phyloP scores from a whole-genome alignment of 306 rosid species.

The Prunus mongolica region DNA sequence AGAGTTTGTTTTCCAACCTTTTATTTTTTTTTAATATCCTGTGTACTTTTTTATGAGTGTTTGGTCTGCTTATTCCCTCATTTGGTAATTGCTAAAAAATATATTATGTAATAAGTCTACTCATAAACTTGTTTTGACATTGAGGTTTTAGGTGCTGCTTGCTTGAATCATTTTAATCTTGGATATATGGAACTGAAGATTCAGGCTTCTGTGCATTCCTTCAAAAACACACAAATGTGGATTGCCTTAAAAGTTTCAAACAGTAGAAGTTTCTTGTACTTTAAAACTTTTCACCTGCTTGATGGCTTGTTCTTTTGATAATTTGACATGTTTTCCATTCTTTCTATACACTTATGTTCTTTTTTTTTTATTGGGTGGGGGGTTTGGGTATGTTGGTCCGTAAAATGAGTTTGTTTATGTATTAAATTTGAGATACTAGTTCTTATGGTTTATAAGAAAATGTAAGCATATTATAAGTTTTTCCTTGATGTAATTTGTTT shows the following conservation, averaged over 20 bases:
- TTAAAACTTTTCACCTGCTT: too few relatives aligned
- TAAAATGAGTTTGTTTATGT: background rate
- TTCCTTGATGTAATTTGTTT: background rate
- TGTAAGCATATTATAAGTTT: background rate
- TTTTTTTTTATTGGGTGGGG: too few relatives aligned
- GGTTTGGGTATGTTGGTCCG: background rate
- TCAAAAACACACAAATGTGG: background rate
- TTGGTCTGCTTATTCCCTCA: background rate
- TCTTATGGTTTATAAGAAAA: too few relatives aligned
- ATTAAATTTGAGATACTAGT: too few relatives aligned
- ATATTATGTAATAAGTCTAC: background rate
- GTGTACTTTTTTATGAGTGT: conserved; percentile 3
- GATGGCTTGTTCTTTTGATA: too few relatives aligned
- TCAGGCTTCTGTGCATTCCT: background rate
- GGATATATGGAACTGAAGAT: background rate
- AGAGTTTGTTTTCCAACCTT: conserved; percentile 17
- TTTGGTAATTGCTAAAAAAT: background rate
- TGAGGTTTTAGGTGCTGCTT: background rate
- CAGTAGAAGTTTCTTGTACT: background rate
- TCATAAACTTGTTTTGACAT: background rate
- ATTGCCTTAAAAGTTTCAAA: background rate
- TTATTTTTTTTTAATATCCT: conserved; percentile 11
- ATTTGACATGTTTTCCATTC: too few relatives aligned
- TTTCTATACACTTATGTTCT: too few relatives aligned
- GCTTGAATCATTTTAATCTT: background rate